These are phyloP conservation scores for Cutaneotrichosporon sp. DNA, from an alignment of 1,284 basidiomycete genomes.

Conservation along the genomic window DNA sequence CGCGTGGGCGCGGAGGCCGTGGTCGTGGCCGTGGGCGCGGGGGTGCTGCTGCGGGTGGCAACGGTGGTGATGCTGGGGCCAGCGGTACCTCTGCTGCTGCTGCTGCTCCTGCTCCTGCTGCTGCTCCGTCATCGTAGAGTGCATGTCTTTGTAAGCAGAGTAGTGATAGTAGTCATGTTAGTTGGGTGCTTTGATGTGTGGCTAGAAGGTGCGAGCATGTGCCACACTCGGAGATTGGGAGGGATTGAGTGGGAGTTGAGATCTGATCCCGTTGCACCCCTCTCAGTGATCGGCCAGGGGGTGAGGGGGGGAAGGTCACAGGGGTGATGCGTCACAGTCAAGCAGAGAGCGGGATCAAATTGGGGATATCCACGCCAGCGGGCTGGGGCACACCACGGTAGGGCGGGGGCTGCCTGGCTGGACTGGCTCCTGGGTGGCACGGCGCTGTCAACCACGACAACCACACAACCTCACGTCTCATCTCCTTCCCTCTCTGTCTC, in stretches of 20 bases:
- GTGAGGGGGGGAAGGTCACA: no score
- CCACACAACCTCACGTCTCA: not conserved
- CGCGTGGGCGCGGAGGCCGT: conserved; percentile 5
- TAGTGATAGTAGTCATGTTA: not conserved
- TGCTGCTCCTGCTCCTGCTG: conserved; percentile 1
- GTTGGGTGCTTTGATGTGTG: not conserved
- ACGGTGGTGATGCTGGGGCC: not conserved
- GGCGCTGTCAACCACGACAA: not conserved
- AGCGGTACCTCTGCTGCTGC: conserved; percentile 1
- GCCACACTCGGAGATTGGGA: conserved; percentile 1
- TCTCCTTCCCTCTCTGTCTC: not conserved
- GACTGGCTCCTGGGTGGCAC: not conserved
- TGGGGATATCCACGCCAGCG: no score
- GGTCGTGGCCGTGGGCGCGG: not conserved
- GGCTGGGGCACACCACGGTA: no score
- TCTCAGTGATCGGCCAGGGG: not conserved
- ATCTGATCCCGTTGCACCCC: not conserved
- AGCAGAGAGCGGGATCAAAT: not conserved
- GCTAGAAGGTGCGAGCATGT: not conserved
- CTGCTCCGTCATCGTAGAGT: not conserved
- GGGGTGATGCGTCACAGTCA: no score
- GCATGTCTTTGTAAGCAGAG: not conserved
- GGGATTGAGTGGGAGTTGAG: not conserved
- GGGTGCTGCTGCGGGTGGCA: not conserved
- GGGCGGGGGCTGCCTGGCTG: no score